These are phyloP conservation scores for Saturnispora besseyi DNA, from an alignment of 805 yeast species.

Conservation along the genomic window DNA sequence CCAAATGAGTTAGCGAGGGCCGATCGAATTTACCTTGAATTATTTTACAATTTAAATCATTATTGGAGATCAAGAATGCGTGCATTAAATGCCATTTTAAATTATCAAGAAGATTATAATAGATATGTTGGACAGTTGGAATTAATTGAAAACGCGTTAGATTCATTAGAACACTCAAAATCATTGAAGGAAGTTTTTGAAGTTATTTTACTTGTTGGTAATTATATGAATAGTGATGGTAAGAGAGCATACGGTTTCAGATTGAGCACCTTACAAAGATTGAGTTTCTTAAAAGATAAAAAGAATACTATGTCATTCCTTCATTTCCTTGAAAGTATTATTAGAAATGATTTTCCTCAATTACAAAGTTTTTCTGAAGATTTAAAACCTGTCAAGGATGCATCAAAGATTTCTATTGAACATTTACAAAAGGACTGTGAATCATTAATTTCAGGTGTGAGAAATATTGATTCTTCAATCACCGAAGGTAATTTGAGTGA, in stretches of 20 bases:
- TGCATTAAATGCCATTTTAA: conserved; percentile 61
- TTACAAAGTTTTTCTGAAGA: conserved; percentile 70
- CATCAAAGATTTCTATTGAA: conserved; percentile 72
- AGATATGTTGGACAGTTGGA: conserved; percentile 62
- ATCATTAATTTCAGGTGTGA: conserved; percentile 50
- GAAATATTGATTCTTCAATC: conserved; percentile 64
- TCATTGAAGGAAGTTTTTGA: conserved; percentile 67
- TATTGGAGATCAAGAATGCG: conserved; percentile 93
- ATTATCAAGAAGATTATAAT: conserved; percentile 69
- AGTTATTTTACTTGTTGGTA: conserved; percentile 84
- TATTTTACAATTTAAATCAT: conserved; percentile 72
- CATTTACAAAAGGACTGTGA: conserved; percentile 68
- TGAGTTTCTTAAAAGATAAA: conserved; percentile 85
- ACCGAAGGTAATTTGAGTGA: conserved; percentile 82
- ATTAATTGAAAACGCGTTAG: conserved; percentile 64
- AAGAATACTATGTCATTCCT: conserved; percentile 79
- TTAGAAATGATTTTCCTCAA: conserved; percentile 80
- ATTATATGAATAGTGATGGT: conserved; percentile 89
- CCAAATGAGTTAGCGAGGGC: conserved; percentile 74
- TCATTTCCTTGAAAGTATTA: conserved; percentile 83
- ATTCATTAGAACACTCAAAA: conserved; percentile 54
- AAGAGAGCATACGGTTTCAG: conserved; percentile 93
- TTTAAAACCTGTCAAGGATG: conserved; percentile 44
- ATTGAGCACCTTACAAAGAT: conserved; percentile 77
- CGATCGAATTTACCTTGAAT: conserved; percentile 74